These are phyloP conservation scores for Streptanthus diversifolius DNA, from an alignment of 345 rosid genomes.

Conservation along the genomic window DNA sequence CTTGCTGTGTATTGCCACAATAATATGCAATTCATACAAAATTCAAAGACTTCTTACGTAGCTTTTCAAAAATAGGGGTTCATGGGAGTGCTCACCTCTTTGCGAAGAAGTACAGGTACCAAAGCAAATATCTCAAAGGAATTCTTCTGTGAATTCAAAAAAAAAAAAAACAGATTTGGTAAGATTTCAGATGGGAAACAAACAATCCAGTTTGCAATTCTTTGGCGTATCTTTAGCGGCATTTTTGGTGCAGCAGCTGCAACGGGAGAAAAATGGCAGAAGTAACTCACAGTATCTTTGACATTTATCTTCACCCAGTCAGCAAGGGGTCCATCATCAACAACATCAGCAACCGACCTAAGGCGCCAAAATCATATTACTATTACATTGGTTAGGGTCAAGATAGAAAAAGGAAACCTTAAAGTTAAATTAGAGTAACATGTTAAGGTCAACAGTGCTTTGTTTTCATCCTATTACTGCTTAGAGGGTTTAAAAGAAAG, in stretches of 20 bases:
- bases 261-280: slow-evolving; percentile 3
- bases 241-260: not conserved
- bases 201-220: not conserved
- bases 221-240: not conserved
- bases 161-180: slow-evolving; percentile 15
- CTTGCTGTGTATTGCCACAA: not conserved
- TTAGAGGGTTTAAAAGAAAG: not conserved
- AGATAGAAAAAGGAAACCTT: slow-evolving; percentile 4
- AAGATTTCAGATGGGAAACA: slow-evolving; percentile 25
- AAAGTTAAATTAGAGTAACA: not conserved
- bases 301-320: slow-evolving; percentile 96
- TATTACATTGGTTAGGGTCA: not conserved
- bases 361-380: slow-evolving; percentile 9
- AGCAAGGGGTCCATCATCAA: slow-evolving; percentile 76
- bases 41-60: not conserved
- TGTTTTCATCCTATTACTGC: not conserved
- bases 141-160: slow-evolving; percentile 50
- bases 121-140: slow-evolving; percentile 78
- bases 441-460: not conserved
- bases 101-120: slow-evolving; percentile 83
- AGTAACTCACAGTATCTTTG: slow-evolving; percentile 55
- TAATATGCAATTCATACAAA: not conserved
- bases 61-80: slow-evolving; percentile 6
- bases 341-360: slow-evolving; percentile 50
- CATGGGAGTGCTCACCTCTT: slow-evolving; percentile 52